Base-by-base conservation (phyloP, 495 filamentous ascomycete species). In the Xylaria curta region DNA sequence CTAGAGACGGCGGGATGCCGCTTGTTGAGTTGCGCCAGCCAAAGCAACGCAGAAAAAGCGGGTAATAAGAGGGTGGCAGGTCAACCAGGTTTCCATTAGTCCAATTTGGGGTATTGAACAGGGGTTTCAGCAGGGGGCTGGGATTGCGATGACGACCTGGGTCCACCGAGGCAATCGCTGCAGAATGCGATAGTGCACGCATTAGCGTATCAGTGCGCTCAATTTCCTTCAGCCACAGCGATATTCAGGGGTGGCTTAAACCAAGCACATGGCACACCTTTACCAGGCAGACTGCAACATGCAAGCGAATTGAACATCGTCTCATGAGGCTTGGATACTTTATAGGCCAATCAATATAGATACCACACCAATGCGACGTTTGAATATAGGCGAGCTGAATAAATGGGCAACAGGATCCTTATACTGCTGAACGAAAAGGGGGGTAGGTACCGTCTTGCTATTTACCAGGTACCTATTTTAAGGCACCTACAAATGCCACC, bases 61-160 rank as follows among this genome's bases (percentile, higher is more conserved):
- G 74, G 60, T 76, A 71, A 77, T 72, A 68, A 68, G 70, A 68
- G 70, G 77, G 77, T 79, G 77, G 77, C 77, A 77, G 77, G 77
- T 79, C 75, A 79, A 79, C 77, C 70, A 74, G 65, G 38, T 54
- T 53, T 66, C 61, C 38, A 9, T 64, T 64, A 47, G 36, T 21
- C 61, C 61, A 64, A 44, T 64, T 63, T 44, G 28, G 60, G 59
- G 62, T 36, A 46, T 21, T 36, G 31, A 40, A 42, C 40, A n/a
- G 47, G 46, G 28, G 4, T 0, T 33, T 15, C 21, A 24, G n/a
- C 47, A 51, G 49, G 49, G 49, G 21, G 24, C 26, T 31, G 12
- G 26, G 3, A 24, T 28, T 56, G 53, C 53, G 46, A 49, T 56
- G 53, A 56, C 21, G 53, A 56, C 51, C 46, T 46, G 15, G 15